These are phyloP conservation scores for Trichoderma sp. DNA, from an alignment of 2,329 filamentous ascomycete genomes.

Conservation along the genomic window DNA sequence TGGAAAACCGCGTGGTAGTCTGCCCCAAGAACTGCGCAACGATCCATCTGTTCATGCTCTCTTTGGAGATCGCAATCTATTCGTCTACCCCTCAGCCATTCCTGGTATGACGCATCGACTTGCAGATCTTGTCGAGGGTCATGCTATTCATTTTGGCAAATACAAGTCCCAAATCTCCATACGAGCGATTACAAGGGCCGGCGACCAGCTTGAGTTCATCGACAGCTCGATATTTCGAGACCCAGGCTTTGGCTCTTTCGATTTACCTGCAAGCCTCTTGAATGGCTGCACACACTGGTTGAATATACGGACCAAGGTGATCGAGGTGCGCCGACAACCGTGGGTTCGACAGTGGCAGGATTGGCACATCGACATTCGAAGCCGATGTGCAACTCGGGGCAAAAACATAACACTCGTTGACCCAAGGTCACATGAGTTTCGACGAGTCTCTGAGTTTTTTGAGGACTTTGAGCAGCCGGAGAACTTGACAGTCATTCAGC, in stretches of 20 bases:
- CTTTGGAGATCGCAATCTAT: constrained; percentile 56
- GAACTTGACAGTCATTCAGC: constrained; percentile 25
- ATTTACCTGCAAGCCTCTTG: constrained; percentile 56
- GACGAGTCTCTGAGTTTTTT: not conserved
- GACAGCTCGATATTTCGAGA: constrained; percentile 30
- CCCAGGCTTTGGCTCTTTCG: constrained; percentile 32
- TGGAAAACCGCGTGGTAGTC: constrained; percentile 43
- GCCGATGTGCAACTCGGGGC: constrained; percentile 30
- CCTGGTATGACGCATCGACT: constrained; percentile 56
- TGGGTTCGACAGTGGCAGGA: constrained; percentile 39
- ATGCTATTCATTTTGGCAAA: constrained; percentile 47
- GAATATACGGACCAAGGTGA: constrained; percentile 42
- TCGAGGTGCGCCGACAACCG: constrained; percentile 56
- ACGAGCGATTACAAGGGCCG: constrained; percentile 40
- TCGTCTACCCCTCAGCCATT: constrained; percentile 54
- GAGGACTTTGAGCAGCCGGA: constrained; percentile 10
- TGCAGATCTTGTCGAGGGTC: constrained; percentile 30
- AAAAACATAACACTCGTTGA: constrained; percentile 3
- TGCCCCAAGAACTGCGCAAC: constrained; percentile 56
- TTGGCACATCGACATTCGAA: constrained; percentile 42
- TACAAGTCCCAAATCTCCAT: not conserved
- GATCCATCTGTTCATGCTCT: constrained; percentile 49
- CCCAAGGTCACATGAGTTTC: not conserved
- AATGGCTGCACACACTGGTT: constrained; percentile 63
- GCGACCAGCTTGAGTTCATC: constrained; percentile 35